Percentiles rank a stretch among this genome's conserved stretches.
phyloP scores from a whole-genome alignment of 768 basidiomycete species.

The Dioszegia aurantiaca region DNA sequence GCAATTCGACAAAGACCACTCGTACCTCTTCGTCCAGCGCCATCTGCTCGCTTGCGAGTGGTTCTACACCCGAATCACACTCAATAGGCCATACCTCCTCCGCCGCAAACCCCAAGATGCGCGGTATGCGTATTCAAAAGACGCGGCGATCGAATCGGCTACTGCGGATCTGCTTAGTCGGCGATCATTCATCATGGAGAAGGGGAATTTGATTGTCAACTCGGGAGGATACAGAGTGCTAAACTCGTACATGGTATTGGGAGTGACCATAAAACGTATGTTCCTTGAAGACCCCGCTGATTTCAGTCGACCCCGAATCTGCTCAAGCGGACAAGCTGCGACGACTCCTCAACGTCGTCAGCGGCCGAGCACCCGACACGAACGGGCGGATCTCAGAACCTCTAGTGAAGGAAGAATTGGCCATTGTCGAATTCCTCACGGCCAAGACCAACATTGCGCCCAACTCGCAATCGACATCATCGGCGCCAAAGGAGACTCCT shows the following conservation, averaged over 20 bases:
- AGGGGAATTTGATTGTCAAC: conserved; percentile 51
- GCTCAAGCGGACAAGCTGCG: conserved; percentile 51
- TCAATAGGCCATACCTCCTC: conserved; percentile 53
- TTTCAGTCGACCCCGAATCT: conserved; percentile 50
- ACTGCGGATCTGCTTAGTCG: conserved; percentile 52
- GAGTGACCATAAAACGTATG: conserved; percentile 52
- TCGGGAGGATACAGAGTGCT: conserved; percentile 52
- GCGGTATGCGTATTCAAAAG: conserved; percentile 50
- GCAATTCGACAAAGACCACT: conserved; percentile 46
- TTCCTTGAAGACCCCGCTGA: conserved; percentile 2
- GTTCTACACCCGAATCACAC: conserved; percentile 51
- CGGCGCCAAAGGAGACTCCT: conserved; percentile 30
- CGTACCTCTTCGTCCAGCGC: conserved; percentile 52
- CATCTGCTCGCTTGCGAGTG: conserved; percentile 53
- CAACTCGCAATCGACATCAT: conserved; percentile 1
- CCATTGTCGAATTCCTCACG: conserved; percentile 53
- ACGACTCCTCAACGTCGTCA: conserved; percentile 49
- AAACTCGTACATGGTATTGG: conserved; percentile 52
- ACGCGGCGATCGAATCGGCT: conserved; percentile 53
- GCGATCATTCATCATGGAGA: conserved; percentile 52
- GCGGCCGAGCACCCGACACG: conserved; percentile 50
- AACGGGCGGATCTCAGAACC: conserved; percentile 50
- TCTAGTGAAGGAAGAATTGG: conserved; percentile 53
- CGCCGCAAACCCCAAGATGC: conserved; percentile 46
- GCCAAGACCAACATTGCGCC: conserved; percentile 37